Percentiles rank a stretch among this genome's conserved stretches.
phyloP scores from a whole-genome alignment of 768 basidiomycete genomes.

The Termitomyces bulborhizus region DNA sequence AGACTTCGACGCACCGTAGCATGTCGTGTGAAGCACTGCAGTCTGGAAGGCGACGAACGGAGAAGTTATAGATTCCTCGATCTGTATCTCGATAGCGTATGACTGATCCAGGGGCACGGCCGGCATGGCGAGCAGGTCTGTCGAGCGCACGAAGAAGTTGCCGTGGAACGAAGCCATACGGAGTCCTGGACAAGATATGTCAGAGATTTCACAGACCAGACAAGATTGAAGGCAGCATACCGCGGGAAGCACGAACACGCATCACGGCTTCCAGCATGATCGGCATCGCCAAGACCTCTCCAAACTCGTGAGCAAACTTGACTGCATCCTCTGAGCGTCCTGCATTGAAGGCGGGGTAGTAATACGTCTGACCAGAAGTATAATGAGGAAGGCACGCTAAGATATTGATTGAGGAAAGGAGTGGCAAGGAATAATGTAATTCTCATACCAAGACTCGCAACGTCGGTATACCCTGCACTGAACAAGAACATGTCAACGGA shows the following conservation, averaged over 20 bases:
- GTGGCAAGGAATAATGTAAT: not conserved
- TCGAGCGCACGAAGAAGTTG: constrained; percentile 97
- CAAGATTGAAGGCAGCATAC: constrained; percentile 28
- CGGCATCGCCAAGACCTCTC: constrained; percentile 86
- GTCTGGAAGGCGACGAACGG: constrained; percentile 95
- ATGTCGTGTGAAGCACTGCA: constrained; percentile 90
- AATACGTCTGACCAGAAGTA: constrained; percentile 96
- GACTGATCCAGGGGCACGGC: constrained; percentile 96
- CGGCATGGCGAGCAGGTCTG: constrained; percentile 92
- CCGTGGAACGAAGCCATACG: constrained; percentile 98
- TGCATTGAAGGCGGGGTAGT: constrained; percentile 98
- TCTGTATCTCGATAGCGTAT: constrained; percentile 92
- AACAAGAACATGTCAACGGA: constrained; percentile 99
- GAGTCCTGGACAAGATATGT: constrained; percentile 44
- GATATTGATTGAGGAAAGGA: not conserved
- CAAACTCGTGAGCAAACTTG: constrained; percentile 98
- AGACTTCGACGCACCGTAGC: constrained; percentile 54
- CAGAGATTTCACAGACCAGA: not conserved
- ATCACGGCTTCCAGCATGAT: constrained; percentile 97
- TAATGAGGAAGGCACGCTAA: constrained; percentile 91
- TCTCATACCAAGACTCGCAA: constrained; percentile 77
- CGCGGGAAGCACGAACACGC: constrained; percentile 95
- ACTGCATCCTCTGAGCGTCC: constrained; percentile 90
- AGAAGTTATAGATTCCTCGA: constrained; percentile 88
- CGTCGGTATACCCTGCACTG: constrained; percentile 89